Base-by-base conservation (phyloP, 768 basidiomycete genomes). In the Cyclocybe aegerita region DNA sequence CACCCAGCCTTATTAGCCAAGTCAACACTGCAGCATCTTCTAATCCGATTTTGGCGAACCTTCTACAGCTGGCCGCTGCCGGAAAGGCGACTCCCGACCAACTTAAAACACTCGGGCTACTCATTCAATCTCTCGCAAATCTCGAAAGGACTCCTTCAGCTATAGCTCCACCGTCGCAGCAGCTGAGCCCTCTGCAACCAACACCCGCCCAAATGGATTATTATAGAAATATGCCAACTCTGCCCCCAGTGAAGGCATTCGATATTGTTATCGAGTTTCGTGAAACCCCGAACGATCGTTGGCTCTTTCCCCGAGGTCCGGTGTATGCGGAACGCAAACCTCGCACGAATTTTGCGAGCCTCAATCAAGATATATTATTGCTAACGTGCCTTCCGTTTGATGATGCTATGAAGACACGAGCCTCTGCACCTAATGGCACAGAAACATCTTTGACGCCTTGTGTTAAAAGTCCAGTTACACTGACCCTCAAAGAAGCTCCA, bases 201-300 rank as follows among this genome's bases (percentile, higher is more conserved):
- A 14, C 54, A 7, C 51, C 37, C 16, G 17, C 33, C 12, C 16
- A 35, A 9, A 39, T 38, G 39, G 46, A 47, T 47, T 48, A 60
- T 33, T 52, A 49, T 15, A 41, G 49, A 39, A 39, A 38, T 11
- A 35, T 38, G 12, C 39, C 59, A 39, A 37, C 49, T 52, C 52
- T 65, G 37, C 50, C 58, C 38, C 61, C 78, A 12, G 61, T 75
- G 32, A 83, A 78, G 59, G 78, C 80, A n/a, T 88, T 83, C 58
- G 89, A 91, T 61, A 61, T 92, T 1, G 80, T 90, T 16, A 60
- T 92, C 45, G 86, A 88, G 59, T 90, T 88, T 55, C 69, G 75
- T 43, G 89, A 90, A 59, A 67, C 70, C 4, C 73, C 80, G 2
- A 70, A 71, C 38, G 86, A 88, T 41, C 78, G 83, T n/a, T 85